Percentiles rank a stretch among this genome's conserved stretches.
phyloP scores from a whole-genome alignment of 805 yeast genomes.

The Saccharomycopsis babjevae region DNA sequence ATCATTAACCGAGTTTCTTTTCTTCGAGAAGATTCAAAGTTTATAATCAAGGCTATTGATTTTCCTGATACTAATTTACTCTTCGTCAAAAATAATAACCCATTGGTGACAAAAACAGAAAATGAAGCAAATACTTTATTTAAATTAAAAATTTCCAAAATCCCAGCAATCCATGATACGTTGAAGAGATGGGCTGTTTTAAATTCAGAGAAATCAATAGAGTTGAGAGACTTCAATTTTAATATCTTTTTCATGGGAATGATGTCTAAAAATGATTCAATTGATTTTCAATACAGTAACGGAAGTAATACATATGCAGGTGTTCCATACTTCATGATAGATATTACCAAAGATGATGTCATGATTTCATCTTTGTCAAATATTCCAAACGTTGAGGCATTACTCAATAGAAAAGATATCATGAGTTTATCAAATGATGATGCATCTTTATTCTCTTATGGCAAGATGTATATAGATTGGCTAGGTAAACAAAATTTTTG shows the following conservation, averaged over 20 bases:
- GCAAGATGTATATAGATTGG: conserved; percentile 83
- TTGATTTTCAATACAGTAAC: conserved; percentile 24
- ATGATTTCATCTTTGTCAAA: neutral
- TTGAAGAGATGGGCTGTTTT: conserved; percentile 21
- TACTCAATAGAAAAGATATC: conserved; percentile 14
- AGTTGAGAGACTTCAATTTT: conserved; percentile 16
- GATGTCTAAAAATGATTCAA: conserved; percentile 26
- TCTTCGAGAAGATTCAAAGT: conserved; percentile 39
- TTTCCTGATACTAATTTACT: conserved; percentile 37
- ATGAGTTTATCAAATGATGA: conserved; percentile 29
- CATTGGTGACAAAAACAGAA: conserved; percentile 18
- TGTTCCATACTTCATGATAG: conserved; percentile 55
- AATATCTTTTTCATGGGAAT: conserved; percentile 33
- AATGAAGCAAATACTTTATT: conserved; percentile 13
- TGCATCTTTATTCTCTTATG: conserved; percentile 69
- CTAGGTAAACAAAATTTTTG: conserved; percentile 61
- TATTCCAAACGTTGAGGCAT: neutral
- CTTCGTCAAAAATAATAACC: conserved; percentile 27
- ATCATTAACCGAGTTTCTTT: conserved; percentile 49
- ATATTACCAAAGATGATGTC: conserved; percentile 20
- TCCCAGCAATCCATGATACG: conserved; percentile 12
- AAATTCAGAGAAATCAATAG: conserved; percentile 11
- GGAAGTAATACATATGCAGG: conserved; percentile 40
- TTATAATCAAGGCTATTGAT: conserved; percentile 33
- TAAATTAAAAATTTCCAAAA: conserved; percentile 16